Evolutionary conservation across 140 eudicot genomes (phyloP).

Genomic region (Senecio squalidus): DNA sequence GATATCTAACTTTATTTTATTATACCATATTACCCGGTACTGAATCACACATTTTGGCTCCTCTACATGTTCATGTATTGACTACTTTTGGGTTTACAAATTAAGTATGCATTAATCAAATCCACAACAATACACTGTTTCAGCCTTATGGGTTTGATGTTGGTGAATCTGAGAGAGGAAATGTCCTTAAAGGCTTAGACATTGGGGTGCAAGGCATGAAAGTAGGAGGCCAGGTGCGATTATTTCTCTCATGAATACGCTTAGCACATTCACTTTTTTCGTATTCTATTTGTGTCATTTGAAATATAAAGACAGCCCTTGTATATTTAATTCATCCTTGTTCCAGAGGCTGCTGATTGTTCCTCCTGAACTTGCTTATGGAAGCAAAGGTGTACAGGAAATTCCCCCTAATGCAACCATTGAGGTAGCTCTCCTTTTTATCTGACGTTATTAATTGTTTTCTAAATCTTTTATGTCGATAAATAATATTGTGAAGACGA

Average conservation of each 20-base stretch:
- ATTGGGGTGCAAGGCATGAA: slow-evolving; percentile 92
- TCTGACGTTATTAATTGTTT: neutral
- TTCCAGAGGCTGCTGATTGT: slow-evolving; percentile 85
- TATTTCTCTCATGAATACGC: neutral
- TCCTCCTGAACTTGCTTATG: slow-evolving; percentile 94
- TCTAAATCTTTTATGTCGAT: neutral
- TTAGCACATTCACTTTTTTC: too few relatives aligned
- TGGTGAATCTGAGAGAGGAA: slow-evolving; percentile 93
- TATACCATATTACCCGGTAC: neutral
- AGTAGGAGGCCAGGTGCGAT: slow-evolving; percentile 89
- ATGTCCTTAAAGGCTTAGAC: slow-evolving; percentile 86
- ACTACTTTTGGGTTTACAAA: too few relatives aligned
- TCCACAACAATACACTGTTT: neutral
- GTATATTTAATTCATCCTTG: slow-evolving; percentile 1
- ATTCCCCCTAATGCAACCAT: slow-evolving; percentile 96
- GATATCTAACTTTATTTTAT: slow-evolving; percentile 5
- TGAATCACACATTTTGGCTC: neutral
- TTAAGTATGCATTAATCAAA: neutral
- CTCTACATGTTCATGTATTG: too few relatives aligned
- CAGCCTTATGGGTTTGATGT: slow-evolving; percentile 98
- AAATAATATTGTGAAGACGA: too few relatives aligned
- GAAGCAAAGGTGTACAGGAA: slow-evolving; percentile 96
- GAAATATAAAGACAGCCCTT: neutral
- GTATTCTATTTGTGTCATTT: neutral
- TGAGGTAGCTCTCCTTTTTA: slow-evolving; percentile 43